Evolutionary conservation across 331 rosid genomes (phyloP).

Genomic region (Quercus phellos): DNA sequence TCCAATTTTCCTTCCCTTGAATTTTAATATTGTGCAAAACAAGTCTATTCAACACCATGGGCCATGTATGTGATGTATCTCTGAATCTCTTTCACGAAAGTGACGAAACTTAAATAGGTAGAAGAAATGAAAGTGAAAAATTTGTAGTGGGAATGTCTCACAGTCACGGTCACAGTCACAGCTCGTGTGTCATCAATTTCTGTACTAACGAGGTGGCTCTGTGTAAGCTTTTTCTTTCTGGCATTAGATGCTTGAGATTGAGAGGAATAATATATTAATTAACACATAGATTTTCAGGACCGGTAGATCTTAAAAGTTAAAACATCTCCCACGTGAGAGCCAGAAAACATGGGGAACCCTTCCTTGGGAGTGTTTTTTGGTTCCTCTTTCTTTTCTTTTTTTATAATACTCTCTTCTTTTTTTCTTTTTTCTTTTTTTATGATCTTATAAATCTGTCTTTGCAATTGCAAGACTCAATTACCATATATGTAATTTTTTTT

Average conservation of each 20-base stretch:
- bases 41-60: slow-evolving; percentile 18
- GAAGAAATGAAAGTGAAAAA: background rate
- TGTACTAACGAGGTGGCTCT: background rate
- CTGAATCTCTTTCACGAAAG: background rate
- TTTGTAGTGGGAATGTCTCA: background rate
- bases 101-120: slow-evolving; percentile 6
- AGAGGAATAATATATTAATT: background rate
- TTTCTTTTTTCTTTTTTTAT: too few species aligned
- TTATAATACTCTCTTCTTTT: too few species aligned
- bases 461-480: too few species aligned
- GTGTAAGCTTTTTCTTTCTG: background rate
- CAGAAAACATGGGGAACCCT: background rate
- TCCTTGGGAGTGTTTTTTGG: background rate
- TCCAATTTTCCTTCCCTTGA: background rate
- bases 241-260: background rate
- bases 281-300: background rate
- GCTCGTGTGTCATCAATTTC: background rate
- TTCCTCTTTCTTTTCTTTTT: background rate
- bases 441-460: too few species aligned
- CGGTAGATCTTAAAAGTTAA: background rate
- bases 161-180: background rate
- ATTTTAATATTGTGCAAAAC: slow-evolving; percentile 11
- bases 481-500: too few species aligned
- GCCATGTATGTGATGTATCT: slow-evolving; percentile 9
- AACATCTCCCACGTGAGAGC: background rate